phyloP scores from a whole-genome alignment of 106 monocot genomes.

The Dendrobium huoshanense region DNA sequence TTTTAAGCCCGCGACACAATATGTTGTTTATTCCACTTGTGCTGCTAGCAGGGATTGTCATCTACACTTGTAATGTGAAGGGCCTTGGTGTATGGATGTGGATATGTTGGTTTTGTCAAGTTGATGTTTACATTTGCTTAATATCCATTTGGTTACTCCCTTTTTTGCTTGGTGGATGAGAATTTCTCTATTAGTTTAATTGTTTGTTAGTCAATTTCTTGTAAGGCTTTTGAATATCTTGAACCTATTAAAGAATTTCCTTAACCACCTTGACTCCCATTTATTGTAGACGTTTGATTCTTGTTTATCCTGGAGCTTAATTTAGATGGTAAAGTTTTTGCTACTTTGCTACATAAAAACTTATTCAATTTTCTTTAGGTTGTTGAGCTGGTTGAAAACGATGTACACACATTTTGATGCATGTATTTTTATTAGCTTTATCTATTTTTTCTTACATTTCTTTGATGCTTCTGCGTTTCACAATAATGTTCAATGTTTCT shows the following conservation, averaged over 20 bases:
- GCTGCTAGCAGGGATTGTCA: background rate
- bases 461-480: background rate
- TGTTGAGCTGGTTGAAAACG: background rate
- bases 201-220: no score
- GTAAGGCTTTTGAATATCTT: no score
- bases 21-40: background rate
- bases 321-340: background rate
- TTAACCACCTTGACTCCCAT: background rate
- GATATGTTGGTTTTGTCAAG: background rate
- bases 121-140: background rate
- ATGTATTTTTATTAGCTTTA: background rate
- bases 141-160: background rate
- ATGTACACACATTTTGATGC: background rate
- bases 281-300: background rate
- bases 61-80: background rate
- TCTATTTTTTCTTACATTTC: background rate
- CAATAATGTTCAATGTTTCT: background rate
- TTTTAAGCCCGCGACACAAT: background rate
- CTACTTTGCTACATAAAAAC: background rate
- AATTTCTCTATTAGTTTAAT: no score
- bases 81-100: background rate
- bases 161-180: no score
- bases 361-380: background rate
- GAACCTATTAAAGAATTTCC: no score
- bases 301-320: background rate